Conservation (phyloP, 352 stramenopile species). For the Globisporangium cystogenes region DNA sequence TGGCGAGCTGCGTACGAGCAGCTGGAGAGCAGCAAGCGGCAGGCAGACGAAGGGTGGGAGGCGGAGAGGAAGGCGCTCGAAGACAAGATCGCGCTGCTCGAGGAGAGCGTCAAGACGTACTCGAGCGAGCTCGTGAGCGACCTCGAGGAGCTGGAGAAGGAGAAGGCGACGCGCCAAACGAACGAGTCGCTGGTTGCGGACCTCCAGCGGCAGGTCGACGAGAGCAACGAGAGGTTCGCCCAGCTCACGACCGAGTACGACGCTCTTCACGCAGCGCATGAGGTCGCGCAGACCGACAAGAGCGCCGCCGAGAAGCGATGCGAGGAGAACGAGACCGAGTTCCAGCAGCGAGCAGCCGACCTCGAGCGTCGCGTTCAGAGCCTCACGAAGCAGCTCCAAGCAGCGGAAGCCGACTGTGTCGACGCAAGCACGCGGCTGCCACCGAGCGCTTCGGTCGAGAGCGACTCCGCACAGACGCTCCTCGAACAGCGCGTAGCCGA, state of each 20-base stretch:
- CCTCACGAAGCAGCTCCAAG: constrained; percentile 7
- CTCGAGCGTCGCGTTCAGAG: constrained; percentile 21
- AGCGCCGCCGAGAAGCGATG: constrained; percentile 18
- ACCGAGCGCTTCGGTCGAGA: neutral
- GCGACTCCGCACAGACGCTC: neutral
- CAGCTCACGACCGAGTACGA: constrained; percentile 57
- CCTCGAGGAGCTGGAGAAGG: constrained; percentile 46
- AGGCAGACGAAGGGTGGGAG: constrained; percentile 42
- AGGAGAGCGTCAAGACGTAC: constrained; percentile 46
- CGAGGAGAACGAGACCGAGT: constrained; percentile 16
- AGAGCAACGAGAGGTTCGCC: constrained; percentile 47
- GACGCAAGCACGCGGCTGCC: neutral
- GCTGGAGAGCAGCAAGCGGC: constrained; percentile 40
- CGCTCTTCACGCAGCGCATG: constrained; percentile 24
- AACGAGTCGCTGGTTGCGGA: constrained; percentile 35
- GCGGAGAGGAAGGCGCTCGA: constrained; percentile 38
- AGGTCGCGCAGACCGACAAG: constrained; percentile 25
- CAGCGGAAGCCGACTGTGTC: neutral
- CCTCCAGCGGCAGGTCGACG: constrained; percentile 45
- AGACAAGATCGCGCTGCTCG: constrained; percentile 39
- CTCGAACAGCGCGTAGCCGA: neutral
- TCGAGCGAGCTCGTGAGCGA: constrained; percentile 41
- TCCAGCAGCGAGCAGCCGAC: constrained; percentile 19
- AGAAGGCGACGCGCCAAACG: constrained; percentile 22
- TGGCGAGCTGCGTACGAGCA: constrained; percentile 56